phyloP scores from a whole-genome alignment of 768 basidiomycete genomes.

The Boletus edulis region DNA sequence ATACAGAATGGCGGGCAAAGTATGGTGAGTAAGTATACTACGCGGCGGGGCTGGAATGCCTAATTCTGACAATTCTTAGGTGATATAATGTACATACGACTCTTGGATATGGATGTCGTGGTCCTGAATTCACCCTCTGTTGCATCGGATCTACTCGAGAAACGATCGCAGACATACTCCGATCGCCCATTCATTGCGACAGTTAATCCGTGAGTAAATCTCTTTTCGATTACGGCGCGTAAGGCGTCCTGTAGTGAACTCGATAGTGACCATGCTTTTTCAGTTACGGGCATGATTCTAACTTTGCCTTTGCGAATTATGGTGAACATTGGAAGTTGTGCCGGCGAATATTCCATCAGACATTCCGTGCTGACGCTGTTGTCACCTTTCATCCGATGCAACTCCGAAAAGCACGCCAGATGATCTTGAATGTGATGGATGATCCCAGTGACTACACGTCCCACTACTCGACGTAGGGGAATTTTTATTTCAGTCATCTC shows the following conservation, averaged over 20 bases:
- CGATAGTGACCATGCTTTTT: neutral
- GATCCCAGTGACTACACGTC: conserved; percentile 1
- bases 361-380: conserved; percentile 5
- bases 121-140: conserved; percentile 44
- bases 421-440: conserved; percentile 11
- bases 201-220: neutral
- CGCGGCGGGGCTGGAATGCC: neutral
- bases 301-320: neutral
- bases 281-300: conserved; percentile 17
- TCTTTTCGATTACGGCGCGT: too few species aligned
- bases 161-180: conserved; percentile 46
- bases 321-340: conserved; percentile 6
- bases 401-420: conserved; percentile 8
- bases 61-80: conserved; percentile 25
- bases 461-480: conserved; percentile 11
- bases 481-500: neutral
- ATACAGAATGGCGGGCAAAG: conserved; percentile 14
- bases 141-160: conserved; percentile 46
- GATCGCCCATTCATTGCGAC: conserved; percentile 40
- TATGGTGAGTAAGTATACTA: conserved; percentile 15
- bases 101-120: conserved; percentile 45
- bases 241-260: neutral
- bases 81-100: conserved; percentile 46
- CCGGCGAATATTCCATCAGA: conserved; percentile 19
- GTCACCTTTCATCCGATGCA: conserved; percentile 15